These are phyloP conservation scores for Bruguiera gymnorhiza DNA, from an alignment of 345 rosid genomes.

Conservation along the genomic window DNA sequence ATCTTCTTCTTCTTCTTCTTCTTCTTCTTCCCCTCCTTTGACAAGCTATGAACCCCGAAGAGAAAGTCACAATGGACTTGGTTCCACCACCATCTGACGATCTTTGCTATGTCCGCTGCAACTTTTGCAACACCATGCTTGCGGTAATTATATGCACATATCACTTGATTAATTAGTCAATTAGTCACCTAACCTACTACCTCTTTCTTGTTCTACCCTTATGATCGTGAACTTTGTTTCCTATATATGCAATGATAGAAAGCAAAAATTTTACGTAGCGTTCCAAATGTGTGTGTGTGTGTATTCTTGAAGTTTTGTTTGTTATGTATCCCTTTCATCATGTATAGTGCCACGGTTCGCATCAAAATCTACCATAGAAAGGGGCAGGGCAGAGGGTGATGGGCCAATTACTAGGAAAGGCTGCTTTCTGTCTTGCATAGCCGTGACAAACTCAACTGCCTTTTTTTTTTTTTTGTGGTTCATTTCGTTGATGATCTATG, in stretches of 20 bases:
- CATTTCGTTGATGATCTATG: too few relatives aligned
- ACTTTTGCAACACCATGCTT: constrained; percentile 97
- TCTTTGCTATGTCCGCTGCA: constrained; percentile 96
- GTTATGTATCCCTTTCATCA: too few relatives aligned
- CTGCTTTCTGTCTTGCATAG: too few relatives aligned
- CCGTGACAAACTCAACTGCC: too few relatives aligned
- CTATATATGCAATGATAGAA: background rate
- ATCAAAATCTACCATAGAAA: too few relatives aligned
- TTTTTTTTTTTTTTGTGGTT: too few relatives aligned
- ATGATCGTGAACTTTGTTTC: background rate
- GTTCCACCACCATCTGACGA: constrained; percentile 65
- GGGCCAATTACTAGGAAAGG: too few relatives aligned
- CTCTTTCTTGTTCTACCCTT: background rate
- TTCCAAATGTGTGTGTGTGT: background rate
- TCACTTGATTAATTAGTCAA: too few relatives aligned
- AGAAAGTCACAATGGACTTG: constrained; percentile 58
- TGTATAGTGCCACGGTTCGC: too few relatives aligned
- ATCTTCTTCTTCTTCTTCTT: background rate
- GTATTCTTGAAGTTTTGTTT: too few relatives aligned
- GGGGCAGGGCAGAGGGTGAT: too few relatives aligned
- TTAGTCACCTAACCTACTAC: background rate
- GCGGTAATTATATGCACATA: constrained; percentile 49
- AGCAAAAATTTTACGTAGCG: background rate
- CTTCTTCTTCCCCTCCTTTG: constrained; percentile 13
- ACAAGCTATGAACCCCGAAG: constrained; percentile 55